Evolutionary conservation across 345 rosid species (phyloP).

Genomic region (Trapa incisa): DNA sequence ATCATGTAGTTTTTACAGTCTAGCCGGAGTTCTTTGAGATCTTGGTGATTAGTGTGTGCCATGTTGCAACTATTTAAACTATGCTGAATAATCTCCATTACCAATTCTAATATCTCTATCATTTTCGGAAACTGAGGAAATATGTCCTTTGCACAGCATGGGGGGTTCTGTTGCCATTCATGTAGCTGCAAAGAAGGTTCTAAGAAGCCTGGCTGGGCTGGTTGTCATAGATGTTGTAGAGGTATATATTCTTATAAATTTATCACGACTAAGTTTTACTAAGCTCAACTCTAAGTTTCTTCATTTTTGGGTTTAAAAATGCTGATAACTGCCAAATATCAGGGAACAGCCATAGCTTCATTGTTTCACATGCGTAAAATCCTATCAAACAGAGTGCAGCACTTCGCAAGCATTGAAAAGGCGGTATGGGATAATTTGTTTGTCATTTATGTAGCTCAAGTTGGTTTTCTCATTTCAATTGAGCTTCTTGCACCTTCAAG

Average conservation of each 20-base stretch:
- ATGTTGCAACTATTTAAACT: not conserved
- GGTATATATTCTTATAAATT: constrained; percentile 28
- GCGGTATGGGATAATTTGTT: constrained; percentile 37
- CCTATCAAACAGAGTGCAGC: constrained; percentile 76
- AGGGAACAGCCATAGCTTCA: constrained; percentile 97
- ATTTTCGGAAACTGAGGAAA: not conserved
- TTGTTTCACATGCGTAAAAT: constrained; percentile 90
- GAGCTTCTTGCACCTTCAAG: not conserved
- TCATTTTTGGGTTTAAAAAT: constrained; percentile 10
- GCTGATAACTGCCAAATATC: constrained; percentile 8
- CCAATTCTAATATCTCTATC: not conserved
- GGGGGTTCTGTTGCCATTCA: constrained; percentile 96
- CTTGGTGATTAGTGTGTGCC: not conserved
- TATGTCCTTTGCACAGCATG: constrained; percentile 40
- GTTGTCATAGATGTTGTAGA: constrained; percentile 94
- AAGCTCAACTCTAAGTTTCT: constrained; percentile 8
- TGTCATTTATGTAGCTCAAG: not conserved
- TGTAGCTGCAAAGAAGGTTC: constrained; percentile 72
- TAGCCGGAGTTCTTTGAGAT: not conserved
- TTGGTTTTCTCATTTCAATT: not conserved
- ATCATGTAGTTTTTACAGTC: not conserved
- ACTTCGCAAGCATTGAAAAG: constrained; percentile 72
- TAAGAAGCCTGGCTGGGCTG: constrained; percentile 66
- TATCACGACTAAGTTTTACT: constrained; percentile 5
- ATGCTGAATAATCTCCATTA: not conserved